phyloP scores from a whole-genome alignment of 1,139 yeast genomes.

The Suhomyces wounanorum region DNA sequence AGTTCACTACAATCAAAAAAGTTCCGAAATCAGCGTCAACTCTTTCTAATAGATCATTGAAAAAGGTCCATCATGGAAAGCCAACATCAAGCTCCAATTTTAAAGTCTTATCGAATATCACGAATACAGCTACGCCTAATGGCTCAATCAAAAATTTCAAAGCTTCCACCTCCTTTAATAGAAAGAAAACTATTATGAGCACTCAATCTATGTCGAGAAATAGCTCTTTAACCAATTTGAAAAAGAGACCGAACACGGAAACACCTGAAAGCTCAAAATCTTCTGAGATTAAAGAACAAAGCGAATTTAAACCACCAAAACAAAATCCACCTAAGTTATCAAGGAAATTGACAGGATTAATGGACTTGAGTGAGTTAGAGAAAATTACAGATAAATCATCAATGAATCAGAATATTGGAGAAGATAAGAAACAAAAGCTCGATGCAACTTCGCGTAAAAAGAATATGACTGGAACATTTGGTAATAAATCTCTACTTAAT shows the following conservation, averaged over 20 bases:
- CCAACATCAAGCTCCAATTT: conserved; percentile 10
- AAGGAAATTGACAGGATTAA: conserved; percentile 29
- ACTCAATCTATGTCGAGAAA: conserved; percentile 31
- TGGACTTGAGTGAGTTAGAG: conserved; percentile 19
- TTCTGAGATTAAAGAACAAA: conserved; percentile 1
- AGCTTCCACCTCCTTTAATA: conserved; percentile 45
- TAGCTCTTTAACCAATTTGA: conserved; percentile 16
- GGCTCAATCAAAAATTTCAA: conserved; percentile 27
- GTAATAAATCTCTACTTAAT: conserved; percentile 30
- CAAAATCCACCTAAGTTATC: conserved; percentile 24
- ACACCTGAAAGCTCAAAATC: conserved; percentile 5
- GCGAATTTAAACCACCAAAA: conserved; percentile 14
- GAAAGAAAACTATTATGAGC: conserved; percentile 34
- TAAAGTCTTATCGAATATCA: conserved; percentile 32
- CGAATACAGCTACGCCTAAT: conserved; percentile 26
- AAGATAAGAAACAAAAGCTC: not conserved
- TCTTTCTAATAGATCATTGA: conserved; percentile 21
- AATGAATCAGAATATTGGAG: not conserved
- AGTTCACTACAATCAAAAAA: conserved; percentile 25
- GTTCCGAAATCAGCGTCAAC: conserved; percentile 26
- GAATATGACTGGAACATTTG: conserved; percentile 11
- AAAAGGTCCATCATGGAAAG: conserved; percentile 8
- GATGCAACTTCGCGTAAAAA: conserved; percentile 8
- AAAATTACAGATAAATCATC: conserved; percentile 8
- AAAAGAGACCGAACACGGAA: conserved; percentile 8